Evolutionary conservation across 2,329 filamentous ascomycete species (phyloP), one percentile per base, ranked within the genome.

Genomic region (Drechmeria coniospora): DNA sequence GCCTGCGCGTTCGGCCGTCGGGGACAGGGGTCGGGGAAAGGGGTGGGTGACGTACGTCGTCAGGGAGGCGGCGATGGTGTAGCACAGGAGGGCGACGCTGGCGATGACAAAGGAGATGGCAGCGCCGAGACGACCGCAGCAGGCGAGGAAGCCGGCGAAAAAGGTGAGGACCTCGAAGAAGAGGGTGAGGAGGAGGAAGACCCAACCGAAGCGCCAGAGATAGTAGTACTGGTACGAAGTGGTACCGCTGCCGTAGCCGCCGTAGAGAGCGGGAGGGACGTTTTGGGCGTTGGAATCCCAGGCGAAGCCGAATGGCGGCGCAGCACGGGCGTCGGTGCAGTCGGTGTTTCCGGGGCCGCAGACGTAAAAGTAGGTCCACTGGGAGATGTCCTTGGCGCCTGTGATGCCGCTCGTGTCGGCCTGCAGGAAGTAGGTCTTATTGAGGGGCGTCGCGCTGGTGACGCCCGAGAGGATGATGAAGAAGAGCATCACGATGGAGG

Each of bases 311-410:
- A 90, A 47, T 55, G 82, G 56, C 49, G 77, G 43, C 53, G 74
- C 78, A 13, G 74, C 63, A 12, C 71, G 65, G 3, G 68, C 51
- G 1, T 44, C 44, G 34, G 72, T 67, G 55, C 83, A 94, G 53
- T 79, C 56, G 28, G 60, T 61, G 47, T 74, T 69, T 35, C 57
- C 57, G 17, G 60, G 60, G 28, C 74, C 71, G 57, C 86, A 92
- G 35, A 92, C 62, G 51, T 80, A 76, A 63, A 92, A 90, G 57
- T 79, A 92, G 20, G 84, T 92, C 87, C 87, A 95, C 57, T 87
- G 75, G 9, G 82, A 76, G 12, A 66, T 42, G 27, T 62, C 36
- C 28, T 75, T 69, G 9, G 82, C 76, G 26, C 75, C 74, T 3
- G 67, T 60, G 45, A 92, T 84, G 45, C 64, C 71, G 18, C 57